phyloP scores from a whole-genome alignment of 2,329 filamentous ascomycete genomes.

The Conoideocrella luteorostrata region DNA sequence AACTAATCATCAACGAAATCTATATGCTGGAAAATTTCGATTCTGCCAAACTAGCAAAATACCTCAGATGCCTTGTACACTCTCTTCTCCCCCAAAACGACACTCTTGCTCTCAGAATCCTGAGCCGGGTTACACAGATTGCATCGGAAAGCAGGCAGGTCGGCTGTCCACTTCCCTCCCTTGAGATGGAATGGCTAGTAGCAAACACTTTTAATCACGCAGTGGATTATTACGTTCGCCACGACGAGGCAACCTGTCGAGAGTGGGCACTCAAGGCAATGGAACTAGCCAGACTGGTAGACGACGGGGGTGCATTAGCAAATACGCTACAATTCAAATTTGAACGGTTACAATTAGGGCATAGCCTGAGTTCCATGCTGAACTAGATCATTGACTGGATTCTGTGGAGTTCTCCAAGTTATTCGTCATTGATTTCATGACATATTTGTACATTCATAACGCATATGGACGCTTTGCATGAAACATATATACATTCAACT shows the following conservation, averaged over 20 bases:
- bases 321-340: constrained; percentile 38
- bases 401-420: background rate
- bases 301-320: constrained; percentile 45
- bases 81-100: constrained; percentile 54
- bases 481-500: constrained; percentile 1
- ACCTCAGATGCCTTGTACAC: constrained; percentile 72
- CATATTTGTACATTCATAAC: too few relatives aligned
- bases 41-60: constrained; percentile 59
- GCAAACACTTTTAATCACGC: constrained; percentile 63
- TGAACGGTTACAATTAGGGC: constrained; percentile 30
- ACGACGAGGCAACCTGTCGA: constrained; percentile 48
- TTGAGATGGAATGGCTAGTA: constrained; percentile 72
- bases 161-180: constrained; percentile 49
- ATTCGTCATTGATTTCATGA: too few relatives aligned
- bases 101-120: constrained; percentile 48
- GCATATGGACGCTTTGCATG: background rate
- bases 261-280: constrained; percentile 60
- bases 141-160: constrained; percentile 41
- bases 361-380: too few relatives aligned
- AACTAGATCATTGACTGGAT: too few relatives aligned
- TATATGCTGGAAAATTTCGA: constrained; percentile 52
- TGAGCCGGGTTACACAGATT: constrained; percentile 56
- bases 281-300: constrained; percentile 50
- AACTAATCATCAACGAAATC: constrained; percentile 64
- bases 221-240: constrained; percentile 55